Evolutionary conservation across 106 monocot genomes (phyloP), one percentile per base, ranked within the genome.

Genomic region (Acorus gramineus): DNA sequence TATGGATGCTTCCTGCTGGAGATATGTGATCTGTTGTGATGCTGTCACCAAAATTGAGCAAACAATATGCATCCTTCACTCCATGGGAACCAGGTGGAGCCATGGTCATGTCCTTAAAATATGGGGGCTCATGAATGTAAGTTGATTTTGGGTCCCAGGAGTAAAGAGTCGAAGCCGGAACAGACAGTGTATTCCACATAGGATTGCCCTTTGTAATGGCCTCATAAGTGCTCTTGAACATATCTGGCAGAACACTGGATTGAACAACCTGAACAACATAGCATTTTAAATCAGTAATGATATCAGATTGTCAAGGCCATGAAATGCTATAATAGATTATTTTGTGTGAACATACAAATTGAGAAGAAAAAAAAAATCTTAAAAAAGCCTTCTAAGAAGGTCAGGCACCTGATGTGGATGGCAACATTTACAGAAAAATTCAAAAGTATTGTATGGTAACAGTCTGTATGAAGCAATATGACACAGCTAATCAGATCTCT

Each of bases 21-120:
- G 86, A 86, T 68, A 86, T 87, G 68, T 87, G 87, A 53, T 87
- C 87, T 48, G 87, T 87, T 7, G 87, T 87, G 11, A 87, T 83
- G 61, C 87, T 83, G 74, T 87, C 87, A 28, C 87, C 87, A 56
- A 81, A 84, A 62, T 88, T 88, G 49, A 88, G 63, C 47, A 88
- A 65, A 56, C 87, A 88, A 59, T 76, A 88, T 3, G 87, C 87
- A 76, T 84, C 14, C 45, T 91, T 91, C 63, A 86, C 91, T 0
- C 73, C 56, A 53, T 78, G 69, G 11, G 86, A 66, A 3, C 91
- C 91, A 64, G 86, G 86, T 14, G 91, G 91, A 54, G 46, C 56
- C 86, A 91, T 84, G 13, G 81, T 84, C 91, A 91, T 86, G 11
- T 66, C 62, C 71, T 86, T 86, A 50, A 84, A 88, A 50, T 84